Percentiles rank a stretch among this genome's conserved stretches.
These are phyloP conservation scores for Solanum peruvianum DNA, from an alignment of 257 asterid species.

Conservation along the genomic window DNA sequence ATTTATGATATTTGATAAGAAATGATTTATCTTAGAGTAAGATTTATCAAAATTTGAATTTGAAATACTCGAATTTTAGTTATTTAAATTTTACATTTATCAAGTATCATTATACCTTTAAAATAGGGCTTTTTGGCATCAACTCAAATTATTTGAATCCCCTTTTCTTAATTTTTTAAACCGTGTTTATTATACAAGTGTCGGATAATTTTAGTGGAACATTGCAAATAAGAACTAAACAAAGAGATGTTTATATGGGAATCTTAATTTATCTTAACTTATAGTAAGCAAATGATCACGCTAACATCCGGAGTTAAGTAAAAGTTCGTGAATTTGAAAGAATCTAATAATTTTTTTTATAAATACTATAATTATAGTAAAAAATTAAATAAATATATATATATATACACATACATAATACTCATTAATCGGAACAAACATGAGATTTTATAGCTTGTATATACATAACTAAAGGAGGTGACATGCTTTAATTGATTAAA, in stretches of 20 bases:
- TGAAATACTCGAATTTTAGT: background rate
- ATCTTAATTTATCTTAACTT: background rate
- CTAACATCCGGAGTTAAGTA: no score
- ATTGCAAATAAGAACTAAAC: background rate
- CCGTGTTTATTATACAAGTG: background rate
- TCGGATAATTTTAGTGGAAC: background rate
- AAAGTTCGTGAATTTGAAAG: no score
- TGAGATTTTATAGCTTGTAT: background rate
- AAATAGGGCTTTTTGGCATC: background rate
- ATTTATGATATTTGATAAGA: background rate
- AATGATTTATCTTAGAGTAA: background rate
- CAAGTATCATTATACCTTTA: background rate
- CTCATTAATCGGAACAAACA: background rate
- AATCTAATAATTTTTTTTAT: fast-evolving
- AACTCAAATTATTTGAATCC: background rate
- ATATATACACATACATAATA: no score
- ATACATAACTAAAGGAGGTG: background rate
- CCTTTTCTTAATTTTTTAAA: background rate
- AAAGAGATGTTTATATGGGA: background rate
- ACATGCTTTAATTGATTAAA: background rate
- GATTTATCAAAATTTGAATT: background rate
- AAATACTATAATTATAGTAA: no score
- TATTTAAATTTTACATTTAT: background rate
- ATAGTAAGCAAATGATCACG: no score
- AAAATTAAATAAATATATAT: no score